Conservation (phyloP, 257 asterid species). For the Solanum pinnatisectum region DNA sequence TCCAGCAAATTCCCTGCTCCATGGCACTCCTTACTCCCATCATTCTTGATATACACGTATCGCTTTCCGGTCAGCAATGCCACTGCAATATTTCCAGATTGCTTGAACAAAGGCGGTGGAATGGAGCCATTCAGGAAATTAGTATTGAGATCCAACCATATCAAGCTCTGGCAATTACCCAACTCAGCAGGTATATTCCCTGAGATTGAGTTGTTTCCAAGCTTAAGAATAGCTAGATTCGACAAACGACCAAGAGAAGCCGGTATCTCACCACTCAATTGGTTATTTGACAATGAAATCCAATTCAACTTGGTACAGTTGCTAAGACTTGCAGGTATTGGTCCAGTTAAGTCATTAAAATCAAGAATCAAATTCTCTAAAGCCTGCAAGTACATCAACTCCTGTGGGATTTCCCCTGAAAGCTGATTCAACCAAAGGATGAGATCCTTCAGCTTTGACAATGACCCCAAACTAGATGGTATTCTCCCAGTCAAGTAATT, state of each 20-base stretch:
- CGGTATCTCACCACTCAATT: conserved; percentile 63
- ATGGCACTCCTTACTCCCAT: conserved; percentile 73
- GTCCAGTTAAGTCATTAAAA: conserved; percentile 66
- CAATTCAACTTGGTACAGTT: conserved; percentile 73
- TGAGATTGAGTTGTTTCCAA: conserved; percentile 65
- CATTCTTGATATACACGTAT: conserved; percentile 64
- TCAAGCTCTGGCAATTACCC: conserved; percentile 78
- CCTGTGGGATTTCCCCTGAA: conserved; percentile 74
- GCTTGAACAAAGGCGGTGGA: conserved; percentile 64
- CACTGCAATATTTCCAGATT: conserved; percentile 71
- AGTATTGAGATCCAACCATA: conserved; percentile 88
- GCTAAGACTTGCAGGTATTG: conserved; percentile 67
- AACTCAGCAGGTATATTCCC: conserved; percentile 73
- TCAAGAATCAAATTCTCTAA: conserved; percentile 90
- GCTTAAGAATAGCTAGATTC: conserved; percentile 77
- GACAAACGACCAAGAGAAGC: conserved; percentile 49
- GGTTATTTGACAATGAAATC: conserved; percentile 85
- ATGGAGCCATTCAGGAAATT: conserved; percentile 62
- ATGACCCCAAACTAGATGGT: conserved; percentile 62
- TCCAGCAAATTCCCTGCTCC: conserved; percentile 95
- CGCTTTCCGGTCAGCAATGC: conserved; percentile 54
- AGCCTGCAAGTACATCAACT: conserved; percentile 46
- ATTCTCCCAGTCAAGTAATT: conserved; percentile 51
- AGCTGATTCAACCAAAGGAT: conserved; percentile 77
- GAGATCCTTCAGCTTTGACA: conserved; percentile 49